These are phyloP conservation scores for Thraustochytrium striatum DNA, from an alignment of 352 stramenopile species.

Conservation along the genomic window DNA sequence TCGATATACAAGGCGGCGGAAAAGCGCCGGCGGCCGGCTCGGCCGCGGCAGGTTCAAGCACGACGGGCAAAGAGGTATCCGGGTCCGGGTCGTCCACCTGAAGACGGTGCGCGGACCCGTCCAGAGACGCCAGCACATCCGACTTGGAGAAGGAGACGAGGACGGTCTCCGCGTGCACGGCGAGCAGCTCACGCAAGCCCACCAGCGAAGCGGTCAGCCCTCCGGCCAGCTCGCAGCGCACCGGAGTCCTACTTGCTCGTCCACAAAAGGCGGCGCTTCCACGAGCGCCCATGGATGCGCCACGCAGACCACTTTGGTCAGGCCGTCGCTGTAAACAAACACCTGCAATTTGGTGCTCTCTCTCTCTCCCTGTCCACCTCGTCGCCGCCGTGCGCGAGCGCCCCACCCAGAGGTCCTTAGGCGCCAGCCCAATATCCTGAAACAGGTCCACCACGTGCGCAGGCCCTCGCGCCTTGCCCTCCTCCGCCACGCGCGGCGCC, in stretches of 20 bases:
- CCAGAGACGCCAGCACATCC: neutral
- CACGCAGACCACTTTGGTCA: constrained; percentile 17
- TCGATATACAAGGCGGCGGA: neutral
- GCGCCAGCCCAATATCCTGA: no score
- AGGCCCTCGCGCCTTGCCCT: no score
- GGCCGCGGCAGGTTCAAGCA: neutral
- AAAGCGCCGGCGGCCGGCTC: no score
- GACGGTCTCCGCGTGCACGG: neutral
- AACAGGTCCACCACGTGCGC: no score
- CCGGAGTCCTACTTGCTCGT: neutral
- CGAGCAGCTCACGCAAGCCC: constrained; percentile 30
- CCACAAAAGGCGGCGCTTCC: constrained; percentile 26
- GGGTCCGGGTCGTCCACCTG: constrained; percentile 33
- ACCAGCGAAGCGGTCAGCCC: neutral
- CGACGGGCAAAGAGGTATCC: neutral
- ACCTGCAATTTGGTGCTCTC: no score
- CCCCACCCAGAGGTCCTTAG: no score
- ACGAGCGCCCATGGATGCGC: constrained; percentile 29
- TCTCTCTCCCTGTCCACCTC: no score
- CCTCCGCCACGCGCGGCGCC: no score
- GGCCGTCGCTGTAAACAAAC: constrained; percentile 3
- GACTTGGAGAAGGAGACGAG: neutral
- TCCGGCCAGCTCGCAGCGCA: constrained; percentile 12
- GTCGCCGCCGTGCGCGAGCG: no score
- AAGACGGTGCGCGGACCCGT: neutral